Conservation (phyloP, 306 rosid genomes). For the Cicer arietinum region DNA sequence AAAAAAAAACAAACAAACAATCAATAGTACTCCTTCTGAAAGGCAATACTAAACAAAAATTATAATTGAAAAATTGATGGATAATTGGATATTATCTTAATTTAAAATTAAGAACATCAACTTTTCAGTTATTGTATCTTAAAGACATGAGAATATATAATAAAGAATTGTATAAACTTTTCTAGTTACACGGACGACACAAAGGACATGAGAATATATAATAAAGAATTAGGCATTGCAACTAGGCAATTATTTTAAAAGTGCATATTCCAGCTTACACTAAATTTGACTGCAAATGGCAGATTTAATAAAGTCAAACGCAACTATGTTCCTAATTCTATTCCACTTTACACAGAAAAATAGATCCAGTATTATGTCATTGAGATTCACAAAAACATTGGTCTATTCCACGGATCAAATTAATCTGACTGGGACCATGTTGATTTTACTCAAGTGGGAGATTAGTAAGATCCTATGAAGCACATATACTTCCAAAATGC, state of each 20-base stretch:
- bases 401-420: background rate
- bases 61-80: too few species aligned
- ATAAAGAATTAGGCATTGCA: background rate
- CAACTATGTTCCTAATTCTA: conserved; percentile 3
- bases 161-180: background rate
- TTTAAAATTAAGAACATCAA: too few species aligned
- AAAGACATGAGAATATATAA: too few species aligned
- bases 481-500: too few species aligned
- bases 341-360: conserved; percentile 3
- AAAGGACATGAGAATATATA: background rate
- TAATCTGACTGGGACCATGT: too few species aligned
- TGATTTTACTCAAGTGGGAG: too few species aligned
- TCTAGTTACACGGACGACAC: background rate
- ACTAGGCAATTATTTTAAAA: background rate
- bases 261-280: background rate
- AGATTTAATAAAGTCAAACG: background rate
- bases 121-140: too few species aligned
- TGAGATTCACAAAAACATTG: background rate
- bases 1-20: background rate
- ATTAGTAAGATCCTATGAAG: too few species aligned
- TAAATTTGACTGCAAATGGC: background rate
- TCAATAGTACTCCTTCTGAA: background rate
- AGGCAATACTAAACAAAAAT: too few species aligned
- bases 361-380: background rate
- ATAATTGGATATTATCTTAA: too few species aligned